phyloP scores from a whole-genome alignment of 2,329 filamentous ascomycete species.

The Calonectria naviculata region DNA sequence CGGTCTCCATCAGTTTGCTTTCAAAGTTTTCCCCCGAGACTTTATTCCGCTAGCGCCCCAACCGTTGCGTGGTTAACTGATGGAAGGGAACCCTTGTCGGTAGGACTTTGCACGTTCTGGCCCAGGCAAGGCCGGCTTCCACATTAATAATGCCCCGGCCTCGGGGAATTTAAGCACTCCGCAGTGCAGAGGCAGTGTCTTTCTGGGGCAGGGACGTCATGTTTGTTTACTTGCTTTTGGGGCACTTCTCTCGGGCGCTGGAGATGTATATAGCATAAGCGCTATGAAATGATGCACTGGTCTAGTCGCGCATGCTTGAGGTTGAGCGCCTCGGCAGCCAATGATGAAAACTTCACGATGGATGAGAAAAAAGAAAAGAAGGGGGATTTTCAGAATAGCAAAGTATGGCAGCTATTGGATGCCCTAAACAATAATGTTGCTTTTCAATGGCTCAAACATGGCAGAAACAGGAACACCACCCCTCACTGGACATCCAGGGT shows the following conservation, averaged over 20 bases:
- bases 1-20: background rate
- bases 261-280: background rate
- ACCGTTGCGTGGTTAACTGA: background rate
- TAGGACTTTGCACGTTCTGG: background rate
- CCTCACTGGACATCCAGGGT: conserved; percentile 1
- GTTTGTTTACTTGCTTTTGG: background rate
- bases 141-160: background rate
- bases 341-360: background rate
- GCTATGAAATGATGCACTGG: background rate
- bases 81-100: background rate
- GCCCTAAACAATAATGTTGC: background rate
- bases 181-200: background rate
- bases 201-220: background rate
- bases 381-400: too few species aligned
- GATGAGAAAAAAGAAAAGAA: too few species aligned
- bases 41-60: background rate
- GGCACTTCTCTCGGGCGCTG: background rate
- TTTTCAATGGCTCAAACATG: background rate
- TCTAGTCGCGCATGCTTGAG: background rate
- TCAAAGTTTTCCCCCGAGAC: background rate
- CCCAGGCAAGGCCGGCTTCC: background rate
- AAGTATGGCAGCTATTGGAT: background rate
- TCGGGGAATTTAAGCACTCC: conserved; percentile 2
- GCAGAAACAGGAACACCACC: conserved; percentile 1
- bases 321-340: background rate